A percentile compares a stretch with the other conserved stretches of the same genome.
phyloP scores from a whole-genome alignment of 257 asterid species.

The Solanum bulbocastanum region DNA sequence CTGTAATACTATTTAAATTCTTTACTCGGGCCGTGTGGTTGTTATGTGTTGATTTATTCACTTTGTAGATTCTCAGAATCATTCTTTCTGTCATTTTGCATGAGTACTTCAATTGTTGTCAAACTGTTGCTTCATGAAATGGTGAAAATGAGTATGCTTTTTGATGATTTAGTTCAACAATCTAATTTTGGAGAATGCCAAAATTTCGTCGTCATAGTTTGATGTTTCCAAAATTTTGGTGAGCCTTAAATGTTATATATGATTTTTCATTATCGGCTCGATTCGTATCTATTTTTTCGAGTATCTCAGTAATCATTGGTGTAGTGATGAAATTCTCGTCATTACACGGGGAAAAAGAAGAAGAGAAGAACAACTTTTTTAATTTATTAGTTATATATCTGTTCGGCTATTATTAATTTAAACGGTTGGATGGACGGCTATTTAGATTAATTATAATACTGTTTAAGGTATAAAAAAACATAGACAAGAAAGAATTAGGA shows the following conservation, averaged over 20 bases:
- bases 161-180: background rate
- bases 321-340: background rate
- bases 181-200: background rate
- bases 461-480: background rate
- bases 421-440: background rate
- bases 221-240: background rate
- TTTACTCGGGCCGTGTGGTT: slow-evolving; percentile 18
- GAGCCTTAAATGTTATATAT: background rate
- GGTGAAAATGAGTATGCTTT: background rate
- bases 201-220: background rate
- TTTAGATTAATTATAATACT: background rate
- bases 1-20: slow-evolving; percentile 8
- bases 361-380: background rate
- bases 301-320: background rate
- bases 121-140: background rate
- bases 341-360: background rate
- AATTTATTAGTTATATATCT: too few relatives aligned
- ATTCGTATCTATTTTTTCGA: background rate
- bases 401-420: background rate
- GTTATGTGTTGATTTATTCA: slow-evolving; percentile 33
- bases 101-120: background rate
- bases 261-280: background rate
- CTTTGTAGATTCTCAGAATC: slow-evolving; percentile 34
- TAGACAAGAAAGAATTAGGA: background rate
- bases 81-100: slow-evolving; percentile 1